These are phyloP conservation scores for Craspedostauros australis DNA, from an alignment of 108 stramenopile genomes.

Conservation along the genomic window DNA sequence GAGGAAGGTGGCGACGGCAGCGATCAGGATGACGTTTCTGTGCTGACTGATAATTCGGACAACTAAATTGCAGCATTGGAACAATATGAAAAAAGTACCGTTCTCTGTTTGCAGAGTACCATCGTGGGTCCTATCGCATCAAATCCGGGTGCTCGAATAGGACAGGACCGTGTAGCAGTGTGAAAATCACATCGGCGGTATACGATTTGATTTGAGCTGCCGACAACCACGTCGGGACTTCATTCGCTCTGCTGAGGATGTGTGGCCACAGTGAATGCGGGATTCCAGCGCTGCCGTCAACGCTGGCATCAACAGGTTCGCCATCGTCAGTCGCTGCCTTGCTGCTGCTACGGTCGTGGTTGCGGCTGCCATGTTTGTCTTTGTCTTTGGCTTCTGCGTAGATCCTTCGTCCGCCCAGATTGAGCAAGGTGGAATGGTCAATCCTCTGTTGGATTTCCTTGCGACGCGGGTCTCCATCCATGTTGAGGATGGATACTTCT, in stretches of 20 bases:
- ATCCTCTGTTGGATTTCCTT: slow-evolving; percentile 3
- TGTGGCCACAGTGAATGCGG: not conserved
- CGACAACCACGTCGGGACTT: not conserved
- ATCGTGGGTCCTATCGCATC: not conserved
- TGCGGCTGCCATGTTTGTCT: not conserved
- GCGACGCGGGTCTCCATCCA: not conserved
- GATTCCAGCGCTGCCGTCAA: not conserved
- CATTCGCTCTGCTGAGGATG: not conserved
- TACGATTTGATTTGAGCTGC: not conserved
- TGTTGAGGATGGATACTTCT: slow-evolving; percentile 1
- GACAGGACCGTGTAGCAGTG: slow-evolving; percentile 19
- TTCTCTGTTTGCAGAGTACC: too few relatives aligned
- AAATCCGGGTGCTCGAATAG: slow-evolving; percentile 9
- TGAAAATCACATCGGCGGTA: slow-evolving; percentile 17
- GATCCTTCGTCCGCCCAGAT: slow-evolving; percentile 15
- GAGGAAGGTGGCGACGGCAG: too few relatives aligned
- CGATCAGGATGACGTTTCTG: too few relatives aligned
- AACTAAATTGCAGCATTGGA: too few relatives aligned
- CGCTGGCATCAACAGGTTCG: not conserved
- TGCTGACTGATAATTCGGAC: too few relatives aligned
- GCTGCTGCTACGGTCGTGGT: not conserved
- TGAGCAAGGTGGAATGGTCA: slow-evolving; percentile 7
- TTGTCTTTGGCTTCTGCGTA: slow-evolving; percentile 2
- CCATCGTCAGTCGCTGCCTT: not conserved
- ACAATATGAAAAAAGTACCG: too few relatives aligned